Base-by-base conservation (phyloP, 441 rosid genomes). In the Brassica balearica region DNA sequence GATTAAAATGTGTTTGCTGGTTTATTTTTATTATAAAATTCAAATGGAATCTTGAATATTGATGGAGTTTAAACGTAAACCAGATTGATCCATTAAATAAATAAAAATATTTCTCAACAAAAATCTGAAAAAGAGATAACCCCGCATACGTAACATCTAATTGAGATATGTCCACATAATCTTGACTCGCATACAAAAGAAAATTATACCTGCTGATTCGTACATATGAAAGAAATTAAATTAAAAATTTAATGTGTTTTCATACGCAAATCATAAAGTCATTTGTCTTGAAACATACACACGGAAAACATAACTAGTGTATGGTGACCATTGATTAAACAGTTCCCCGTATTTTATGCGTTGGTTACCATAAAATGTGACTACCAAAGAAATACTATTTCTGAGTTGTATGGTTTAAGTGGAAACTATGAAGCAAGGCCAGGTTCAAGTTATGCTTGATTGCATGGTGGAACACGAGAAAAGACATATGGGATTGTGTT, bases 361-460 rank as follows among this genome's bases (percentile, higher is more conserved):
- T 75, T 65, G 69, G 69, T 58, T 58, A 59, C 32, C n/a, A 43
- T 15, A 64, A 65, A 71, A 43, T 32, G 69, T 65, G 67, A 69
- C 29, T 74, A 69, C 15, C 43, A 74, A 63, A 68, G 25, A 41
- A 1, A 51, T 61, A 22, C 29, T 59, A 55, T 56, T 58, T 53
- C 19, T 66, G 63, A 23, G 19, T 9, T 69, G 75, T 69, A 38
- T 74, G 68, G 15, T 43, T 64, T 12, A 65, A 65, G 53, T 74
- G 68, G 71, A 65, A 10, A 63, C 27, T 68, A 5, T 63, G 75
- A 79, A 74, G 69, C 72, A 56, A 67, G 81, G 46, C 82, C 79
- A 80, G 76, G 79, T 80, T 80, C 82, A 80, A 70, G 72, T 58
- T 70, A 80, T 70, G 76, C 61, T 70, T 80, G 71, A 69, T 79